A percentile compares a stretch with the other conserved stretches of the same genome.
Evolutionary conservation across 1,284 basidiomycete species (phyloP).

Genomic region (Agaricales sp.): DNA sequence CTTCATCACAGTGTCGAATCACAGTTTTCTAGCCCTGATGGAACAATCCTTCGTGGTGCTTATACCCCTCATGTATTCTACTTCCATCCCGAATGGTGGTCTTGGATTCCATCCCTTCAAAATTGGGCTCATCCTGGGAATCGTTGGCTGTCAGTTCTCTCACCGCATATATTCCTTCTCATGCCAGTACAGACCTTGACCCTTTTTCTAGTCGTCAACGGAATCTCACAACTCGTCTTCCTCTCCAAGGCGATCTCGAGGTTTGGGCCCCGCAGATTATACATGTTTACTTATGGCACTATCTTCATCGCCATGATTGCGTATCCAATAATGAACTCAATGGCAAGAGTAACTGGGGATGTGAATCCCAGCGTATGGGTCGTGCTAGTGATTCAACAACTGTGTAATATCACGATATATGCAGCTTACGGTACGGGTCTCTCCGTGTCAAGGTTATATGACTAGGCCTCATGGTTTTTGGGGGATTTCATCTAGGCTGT

Average conservation of each 20-base stretch:
- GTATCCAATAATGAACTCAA: background rate
- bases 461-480: too few species aligned
- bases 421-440: background rate
- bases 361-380: background rate
- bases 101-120: slow-evolving; percentile 14
- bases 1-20: slow-evolving; percentile 21
- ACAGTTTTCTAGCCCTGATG: slow-evolving; percentile 23
- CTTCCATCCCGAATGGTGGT: slow-evolving; percentile 15
- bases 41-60: slow-evolving; percentile 22
- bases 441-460: too few species aligned
- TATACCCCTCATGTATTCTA: slow-evolving; percentile 18
- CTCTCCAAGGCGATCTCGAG: background rate
- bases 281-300: background rate
- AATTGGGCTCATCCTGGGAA: slow-evolving; percentile 16
- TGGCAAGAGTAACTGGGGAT: background rate
- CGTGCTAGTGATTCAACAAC: background rate
- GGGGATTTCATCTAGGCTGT: background rate
- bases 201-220: background rate
- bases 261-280: background rate
- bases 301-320: background rate
- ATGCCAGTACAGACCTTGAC: background rate
- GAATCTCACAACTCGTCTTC: background rate
- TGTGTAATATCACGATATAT: background rate
- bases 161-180: background rate
- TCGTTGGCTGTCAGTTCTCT: slow-evolving; percentile 8